Conservation (phyloP, 2,329 filamentous ascomycete genomes). For the Reticulascus tulasneorum region DNA sequence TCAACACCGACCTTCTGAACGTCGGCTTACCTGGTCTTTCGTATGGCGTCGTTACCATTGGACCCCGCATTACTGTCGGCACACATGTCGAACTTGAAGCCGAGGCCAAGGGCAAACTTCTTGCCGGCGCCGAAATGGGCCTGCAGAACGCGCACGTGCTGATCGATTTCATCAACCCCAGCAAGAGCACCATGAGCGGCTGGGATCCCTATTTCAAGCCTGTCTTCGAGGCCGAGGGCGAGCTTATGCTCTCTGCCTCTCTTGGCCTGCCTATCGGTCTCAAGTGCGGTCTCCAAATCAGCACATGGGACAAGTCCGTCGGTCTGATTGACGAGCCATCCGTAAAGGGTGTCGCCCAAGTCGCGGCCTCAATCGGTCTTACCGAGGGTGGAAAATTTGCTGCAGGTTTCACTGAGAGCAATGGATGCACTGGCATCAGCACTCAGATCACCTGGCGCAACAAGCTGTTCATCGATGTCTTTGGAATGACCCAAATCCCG, state of each 20-base stretch:
- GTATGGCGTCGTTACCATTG: conserved; percentile 22
- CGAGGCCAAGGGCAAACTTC: conserved; percentile 19
- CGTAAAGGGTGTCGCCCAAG: conserved; percentile 19
- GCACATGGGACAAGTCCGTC: conserved; percentile 15
- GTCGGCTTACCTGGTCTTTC: conserved; percentile 20
- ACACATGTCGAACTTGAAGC: conserved; percentile 18
- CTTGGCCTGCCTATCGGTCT: conserved; percentile 24
- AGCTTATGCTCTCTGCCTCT: conserved; percentile 19
- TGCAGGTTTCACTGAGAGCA: conserved; percentile 15
- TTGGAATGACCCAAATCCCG: conserved; percentile 10
- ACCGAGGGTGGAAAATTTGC: conserved; percentile 6
- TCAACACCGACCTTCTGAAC: conserved; percentile 17
- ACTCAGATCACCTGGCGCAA: conserved; percentile 24
- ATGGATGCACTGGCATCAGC: conserved; percentile 22
- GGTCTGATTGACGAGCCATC: conserved; percentile 23
- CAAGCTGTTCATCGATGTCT: conserved; percentile 17
- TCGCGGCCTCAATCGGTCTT: conserved; percentile 13
- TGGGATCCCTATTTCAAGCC: conserved; percentile 25
- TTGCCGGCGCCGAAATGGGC: conserved; percentile 26
- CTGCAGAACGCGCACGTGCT: conserved; percentile 18
- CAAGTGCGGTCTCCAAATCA: conserved; percentile 19
- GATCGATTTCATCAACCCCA: conserved; percentile 19
- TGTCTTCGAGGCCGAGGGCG: conserved; percentile 22
- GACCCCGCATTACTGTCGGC: conserved; percentile 20
- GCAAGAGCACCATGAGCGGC: conserved; percentile 14